These are phyloP conservation scores for Aspergillus steynii DNA, from an alignment of 495 filamentous ascomycete genomes.

Conservation along the genomic window DNA sequence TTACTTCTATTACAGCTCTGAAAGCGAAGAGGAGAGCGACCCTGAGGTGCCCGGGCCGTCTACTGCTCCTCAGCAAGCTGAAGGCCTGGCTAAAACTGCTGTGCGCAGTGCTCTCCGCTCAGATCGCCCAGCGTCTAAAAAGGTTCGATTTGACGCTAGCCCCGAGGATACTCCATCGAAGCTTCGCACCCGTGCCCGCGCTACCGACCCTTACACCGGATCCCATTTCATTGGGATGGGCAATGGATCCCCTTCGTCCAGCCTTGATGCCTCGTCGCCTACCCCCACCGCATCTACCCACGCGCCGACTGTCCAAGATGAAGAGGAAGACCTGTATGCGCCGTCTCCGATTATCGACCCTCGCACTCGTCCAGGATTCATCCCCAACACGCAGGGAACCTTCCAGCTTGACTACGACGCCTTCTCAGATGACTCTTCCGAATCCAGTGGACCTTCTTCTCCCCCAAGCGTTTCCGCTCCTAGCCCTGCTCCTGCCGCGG, in stretches of 20 bases:
- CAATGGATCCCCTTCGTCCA: slow-evolving; percentile 7
- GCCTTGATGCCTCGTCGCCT: slow-evolving; percentile 9
- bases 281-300: slow-evolving; percentile 17
- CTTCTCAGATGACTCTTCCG: slow-evolving; percentile 21
- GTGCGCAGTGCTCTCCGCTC: slow-evolving; percentile 20
- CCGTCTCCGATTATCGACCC: slow-evolving; percentile 4
- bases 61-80: slow-evolving; percentile 11
- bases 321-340: neutral
- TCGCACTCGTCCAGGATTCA: slow-evolving; percentile 22
- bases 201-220: slow-evolving; percentile 28
- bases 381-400: slow-evolving; percentile 29
- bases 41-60: slow-evolving; percentile 13
- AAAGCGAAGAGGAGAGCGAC: slow-evolving; percentile 33
- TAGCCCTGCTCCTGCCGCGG: slow-evolving; percentile 3
- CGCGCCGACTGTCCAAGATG: neutral
- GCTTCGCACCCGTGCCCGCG: slow-evolving; percentile 18
- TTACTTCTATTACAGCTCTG: slow-evolving; percentile 42
- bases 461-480: slow-evolving; percentile 14
- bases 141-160: slow-evolving; percentile 32
- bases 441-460: slow-evolving; percentile 13
- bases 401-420: slow-evolving; percentile 29
- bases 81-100: slow-evolving; percentile 12
- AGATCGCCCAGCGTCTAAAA: slow-evolving; percentile 26
- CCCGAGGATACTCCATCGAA: slow-evolving; percentile 33
- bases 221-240: slow-evolving; percentile 26